Base-by-base conservation (phyloP, 305 asterid species). In the Fraxinus velutina region DNA sequence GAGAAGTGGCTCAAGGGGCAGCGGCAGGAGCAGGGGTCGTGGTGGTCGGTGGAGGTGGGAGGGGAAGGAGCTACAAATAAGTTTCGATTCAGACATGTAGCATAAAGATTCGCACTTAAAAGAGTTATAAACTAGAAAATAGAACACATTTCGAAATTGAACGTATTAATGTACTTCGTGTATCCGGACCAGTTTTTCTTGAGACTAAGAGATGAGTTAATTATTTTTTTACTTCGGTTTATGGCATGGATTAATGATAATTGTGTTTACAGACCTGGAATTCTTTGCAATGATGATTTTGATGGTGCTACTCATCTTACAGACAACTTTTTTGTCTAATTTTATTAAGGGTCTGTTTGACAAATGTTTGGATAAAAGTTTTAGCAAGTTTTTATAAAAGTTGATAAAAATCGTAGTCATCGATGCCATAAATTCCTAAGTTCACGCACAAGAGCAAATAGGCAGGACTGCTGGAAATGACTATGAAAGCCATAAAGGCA, bases 11-110 rank as follows among this genome's bases (percentile, higher is more conserved):
- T n/a, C 75, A 15, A 83, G 91, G 73, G 91, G 92, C 4, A 84
- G 91, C 80, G 93, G 95, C 17, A 37, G 92, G 79, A 93, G 93
- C 24, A 78, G 90, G 50, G 86, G 89, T 13, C 32, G 87, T 19
- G 89, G 91, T 76, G 89, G 89, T 30, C 91, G 86, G 19, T 88
- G 88, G 32, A 83, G 2, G 50, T 2, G 90, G 87, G 17, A 73
- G 39, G 57, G 24, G 78, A 22, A 75, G 78, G 32, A 76, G 85
- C n/a, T 50, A 80, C 42, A 87, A 84, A 39, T 83, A 82, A 86
- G 82, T 78, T 55, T 79, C 1, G 57, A 13, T 47, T 47, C 57
- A 12, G 57, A 6, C 19, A 12, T 47, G 77, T 81, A 85, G 73
- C 78, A 52, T 60, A 10, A 21, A 32, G 5, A 79, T 62, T 62